phyloP scores from a whole-genome alignment of 768 basidiomycete species.

The Rubroboletus satanas region DNA sequence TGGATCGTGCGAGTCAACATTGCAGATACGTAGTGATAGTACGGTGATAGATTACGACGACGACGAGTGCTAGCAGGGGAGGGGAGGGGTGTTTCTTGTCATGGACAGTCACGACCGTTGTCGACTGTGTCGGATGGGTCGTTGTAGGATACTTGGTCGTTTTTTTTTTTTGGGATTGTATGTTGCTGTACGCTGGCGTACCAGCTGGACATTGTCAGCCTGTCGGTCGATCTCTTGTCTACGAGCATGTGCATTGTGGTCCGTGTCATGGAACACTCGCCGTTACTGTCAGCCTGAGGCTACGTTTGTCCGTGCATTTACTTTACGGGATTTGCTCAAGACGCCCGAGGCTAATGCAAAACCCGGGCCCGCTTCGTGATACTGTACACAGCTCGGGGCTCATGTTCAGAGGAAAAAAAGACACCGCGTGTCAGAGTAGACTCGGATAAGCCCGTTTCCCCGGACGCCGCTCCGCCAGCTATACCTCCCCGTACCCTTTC shows the following conservation, averaged over 20 bases:
- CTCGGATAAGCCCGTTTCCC: background rate
- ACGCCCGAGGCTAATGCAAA: background rate
- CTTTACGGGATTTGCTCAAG: background rate
- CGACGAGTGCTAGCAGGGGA: background rate
- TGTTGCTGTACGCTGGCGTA: background rate
- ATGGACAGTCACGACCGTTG: background rate
- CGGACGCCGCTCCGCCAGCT: background rate
- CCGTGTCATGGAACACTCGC: background rate
- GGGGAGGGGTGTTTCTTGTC: background rate
- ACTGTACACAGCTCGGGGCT: background rate
- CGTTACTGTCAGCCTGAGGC: background rate
- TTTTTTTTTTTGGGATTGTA: background rate
- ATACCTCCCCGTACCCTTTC: slow-evolving; percentile 49
- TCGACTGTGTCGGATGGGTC: background rate
- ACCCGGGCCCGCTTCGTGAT: background rate
- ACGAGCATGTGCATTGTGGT: background rate
- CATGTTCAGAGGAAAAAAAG: background rate
- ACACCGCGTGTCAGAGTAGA: background rate
- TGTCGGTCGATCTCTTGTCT: background rate
- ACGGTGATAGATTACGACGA: background rate
- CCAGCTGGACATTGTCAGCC: no score
- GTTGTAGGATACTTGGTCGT: background rate
- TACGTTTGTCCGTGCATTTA: background rate
- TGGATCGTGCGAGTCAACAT: background rate
- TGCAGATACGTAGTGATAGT: background rate